Evolutionary conservation across 129 eudicot species (phyloP).

Genomic region (Pseudognaphalium luteoalbum): DNA sequence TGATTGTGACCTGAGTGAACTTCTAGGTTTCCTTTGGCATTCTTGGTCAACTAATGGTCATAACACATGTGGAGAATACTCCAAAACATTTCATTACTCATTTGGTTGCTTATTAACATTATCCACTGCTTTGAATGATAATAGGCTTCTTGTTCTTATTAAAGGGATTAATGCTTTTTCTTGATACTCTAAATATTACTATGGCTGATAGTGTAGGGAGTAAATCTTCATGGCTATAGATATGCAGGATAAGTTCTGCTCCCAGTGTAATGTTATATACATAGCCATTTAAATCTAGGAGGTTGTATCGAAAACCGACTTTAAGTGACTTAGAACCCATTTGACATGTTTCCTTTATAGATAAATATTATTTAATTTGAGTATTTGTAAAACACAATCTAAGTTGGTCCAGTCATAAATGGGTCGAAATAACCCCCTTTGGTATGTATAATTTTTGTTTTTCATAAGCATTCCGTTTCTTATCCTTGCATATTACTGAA

Average conservation of each 20-base stretch:
- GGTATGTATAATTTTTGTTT: too few species aligned
- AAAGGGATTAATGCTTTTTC: background rate
- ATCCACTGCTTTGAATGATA: background rate
- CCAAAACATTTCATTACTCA: background rate
- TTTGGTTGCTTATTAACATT: background rate
- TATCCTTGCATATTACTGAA: background rate
- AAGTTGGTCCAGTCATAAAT: too few species aligned
- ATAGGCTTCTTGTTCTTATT: too few species aligned
- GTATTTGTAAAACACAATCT: too few species aligned
- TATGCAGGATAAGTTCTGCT: background rate
- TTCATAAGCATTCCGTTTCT: background rate
- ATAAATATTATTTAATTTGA: too few species aligned
- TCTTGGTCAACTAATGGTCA: slow-evolving; percentile 1
- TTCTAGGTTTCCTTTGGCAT: background rate
- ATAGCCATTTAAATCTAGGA: background rate
- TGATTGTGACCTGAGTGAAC: background rate
- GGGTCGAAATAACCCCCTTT: too few species aligned
- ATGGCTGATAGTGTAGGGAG: background rate
- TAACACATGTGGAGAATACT: background rate
- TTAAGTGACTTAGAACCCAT: too few species aligned
- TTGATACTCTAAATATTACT: background rate
- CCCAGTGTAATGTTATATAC: background rate
- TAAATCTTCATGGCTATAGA: background rate
- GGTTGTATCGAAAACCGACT: too few species aligned
- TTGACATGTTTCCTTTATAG: too few species aligned